Evolutionary conservation across 257 asterid species (phyloP).

Genomic region (Salvia splendens): DNA sequence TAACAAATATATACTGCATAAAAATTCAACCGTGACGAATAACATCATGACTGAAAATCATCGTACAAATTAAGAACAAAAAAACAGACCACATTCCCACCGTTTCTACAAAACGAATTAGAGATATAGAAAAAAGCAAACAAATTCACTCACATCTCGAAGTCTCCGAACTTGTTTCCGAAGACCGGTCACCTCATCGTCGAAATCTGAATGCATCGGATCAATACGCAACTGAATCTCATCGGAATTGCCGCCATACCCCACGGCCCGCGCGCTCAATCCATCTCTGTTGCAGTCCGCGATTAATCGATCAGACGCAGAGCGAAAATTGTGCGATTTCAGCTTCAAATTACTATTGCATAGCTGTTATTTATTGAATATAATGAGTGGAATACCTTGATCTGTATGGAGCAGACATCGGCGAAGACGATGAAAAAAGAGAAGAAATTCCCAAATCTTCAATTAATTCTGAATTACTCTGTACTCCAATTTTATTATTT

Average conservation of each 20-base stretch:
- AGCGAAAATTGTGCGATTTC: background rate
- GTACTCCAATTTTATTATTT: background rate
- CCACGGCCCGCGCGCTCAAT: slow-evolving; percentile 79
- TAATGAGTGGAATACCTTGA: slow-evolving; percentile 50
- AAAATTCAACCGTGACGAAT: background rate
- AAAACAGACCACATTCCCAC: slow-evolving; percentile 3
- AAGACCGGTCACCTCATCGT: slow-evolving; percentile 79
- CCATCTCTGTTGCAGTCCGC: slow-evolving; percentile 57
- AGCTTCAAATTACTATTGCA: background rate
- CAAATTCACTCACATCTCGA: slow-evolving; percentile 52
- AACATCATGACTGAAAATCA: background rate
- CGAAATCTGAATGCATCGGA: slow-evolving; percentile 78
- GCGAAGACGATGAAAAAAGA: slow-evolving; percentile 26
- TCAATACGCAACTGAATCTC: slow-evolving; percentile 89
- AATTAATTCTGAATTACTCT: slow-evolving; percentile 1
- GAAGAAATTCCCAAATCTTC: slow-evolving; percentile 19
- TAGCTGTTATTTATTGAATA: background rate
- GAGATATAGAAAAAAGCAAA: background rate
- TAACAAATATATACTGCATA: background rate
- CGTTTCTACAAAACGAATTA: background rate
- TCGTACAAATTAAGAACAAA: background rate
- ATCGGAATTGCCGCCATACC: slow-evolving; percentile 64
- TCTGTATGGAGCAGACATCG: slow-evolving; percentile 65
- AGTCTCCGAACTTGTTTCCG: slow-evolving; percentile 85
- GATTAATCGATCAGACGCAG: slow-evolving; percentile 21